phyloP scores from a whole-genome alignment of 2,329 filamentous ascomycete genomes.

The Westerdykella ornata region DNA sequence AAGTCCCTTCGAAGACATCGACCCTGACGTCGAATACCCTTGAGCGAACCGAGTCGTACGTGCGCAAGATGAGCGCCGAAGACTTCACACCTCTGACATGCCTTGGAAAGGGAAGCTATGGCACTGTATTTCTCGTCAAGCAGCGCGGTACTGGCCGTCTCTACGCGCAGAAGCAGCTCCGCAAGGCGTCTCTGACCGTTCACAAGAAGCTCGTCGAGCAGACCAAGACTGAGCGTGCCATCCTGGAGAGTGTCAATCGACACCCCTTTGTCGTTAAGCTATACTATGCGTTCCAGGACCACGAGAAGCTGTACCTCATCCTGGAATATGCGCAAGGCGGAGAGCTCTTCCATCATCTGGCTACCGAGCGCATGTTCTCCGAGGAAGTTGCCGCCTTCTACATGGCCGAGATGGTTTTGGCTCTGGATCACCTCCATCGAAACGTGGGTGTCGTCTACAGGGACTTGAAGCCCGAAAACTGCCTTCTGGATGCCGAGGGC shows the following conservation, averaged over 20 bases:
- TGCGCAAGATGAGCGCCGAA: constrained; percentile 79
- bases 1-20: constrained; percentile 39
- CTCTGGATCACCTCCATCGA: constrained; percentile 85
- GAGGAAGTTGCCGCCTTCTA: constrained; percentile 90
- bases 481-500: constrained; percentile 81
- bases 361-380: constrained; percentile 88
- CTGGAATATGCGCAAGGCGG: constrained; percentile 96
- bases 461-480: constrained; percentile 97
- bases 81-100: constrained; percentile 90
- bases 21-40: constrained; percentile 43
- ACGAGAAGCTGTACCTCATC: constrained; percentile 94
- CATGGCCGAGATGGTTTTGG: constrained; percentile 96
- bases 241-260: constrained; percentile 90
- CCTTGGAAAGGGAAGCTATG: constrained; percentile 92
- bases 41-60: constrained; percentile 46
- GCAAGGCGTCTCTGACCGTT: constrained; percentile 89
- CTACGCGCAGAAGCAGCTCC: constrained; percentile 97
- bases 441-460: constrained; percentile 92
- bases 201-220: constrained; percentile 96
- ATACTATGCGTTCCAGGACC: constrained; percentile 97
- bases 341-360: constrained; percentile 92
- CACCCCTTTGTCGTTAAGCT: constrained; percentile 98
- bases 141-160: constrained; percentile 80
- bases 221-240: constrained; percentile 92
- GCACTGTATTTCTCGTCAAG: constrained; percentile 88